These are phyloP conservation scores for Aspergillus asperescens DNA, from an alignment of 495 filamentous ascomycete species.

Conservation along the genomic window DNA sequence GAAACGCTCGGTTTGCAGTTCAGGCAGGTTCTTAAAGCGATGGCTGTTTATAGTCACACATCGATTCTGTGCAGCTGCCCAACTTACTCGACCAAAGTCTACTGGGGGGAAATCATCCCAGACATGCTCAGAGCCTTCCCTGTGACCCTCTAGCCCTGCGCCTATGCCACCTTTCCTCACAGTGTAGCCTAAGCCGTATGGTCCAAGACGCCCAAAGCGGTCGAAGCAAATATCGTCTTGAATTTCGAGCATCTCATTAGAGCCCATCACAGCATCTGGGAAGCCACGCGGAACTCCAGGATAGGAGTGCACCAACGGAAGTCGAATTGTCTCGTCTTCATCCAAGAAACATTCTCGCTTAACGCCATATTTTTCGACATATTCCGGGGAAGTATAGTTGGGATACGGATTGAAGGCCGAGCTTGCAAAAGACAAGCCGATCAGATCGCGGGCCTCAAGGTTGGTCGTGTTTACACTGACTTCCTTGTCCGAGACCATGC, in stretches of 20 bases:
- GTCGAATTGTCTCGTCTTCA: conserved; percentile 49
- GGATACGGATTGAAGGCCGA: conserved; percentile 63
- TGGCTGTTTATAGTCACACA: conserved; percentile 65
- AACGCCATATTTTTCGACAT: conserved; percentile 53
- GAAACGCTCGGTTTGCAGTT: conserved; percentile 40
- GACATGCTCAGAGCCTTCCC: conserved; percentile 64
- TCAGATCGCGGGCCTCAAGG: conserved; percentile 21
- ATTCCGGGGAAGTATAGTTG: conserved; percentile 55
- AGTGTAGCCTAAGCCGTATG: conserved; percentile 86
- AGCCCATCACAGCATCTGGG: conserved; percentile 76
- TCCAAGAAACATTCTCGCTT: conserved; percentile 77
- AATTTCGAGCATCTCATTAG: conserved; percentile 71
- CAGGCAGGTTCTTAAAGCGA: conserved; percentile 55
- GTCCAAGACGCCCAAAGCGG: conserved; percentile 77
- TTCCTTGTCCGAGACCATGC: conserved; percentile 18
- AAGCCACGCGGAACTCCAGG: conserved; percentile 72
- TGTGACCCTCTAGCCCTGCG: conserved; percentile 72
- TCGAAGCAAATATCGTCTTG: conserved; percentile 92
- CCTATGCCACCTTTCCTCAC: conserved; percentile 71
- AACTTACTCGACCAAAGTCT: conserved; percentile 67
- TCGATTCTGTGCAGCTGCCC: conserved; percentile 66
- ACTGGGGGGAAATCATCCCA: conserved; percentile 66
- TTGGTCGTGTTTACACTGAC: conserved; percentile 6
- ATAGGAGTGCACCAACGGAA: conserved; percentile 66
- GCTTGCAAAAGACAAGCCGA: conserved; percentile 37